phyloP scores from a whole-genome alignment of 108 stramenopile species.

The Thalassiosira profunda region DNA sequence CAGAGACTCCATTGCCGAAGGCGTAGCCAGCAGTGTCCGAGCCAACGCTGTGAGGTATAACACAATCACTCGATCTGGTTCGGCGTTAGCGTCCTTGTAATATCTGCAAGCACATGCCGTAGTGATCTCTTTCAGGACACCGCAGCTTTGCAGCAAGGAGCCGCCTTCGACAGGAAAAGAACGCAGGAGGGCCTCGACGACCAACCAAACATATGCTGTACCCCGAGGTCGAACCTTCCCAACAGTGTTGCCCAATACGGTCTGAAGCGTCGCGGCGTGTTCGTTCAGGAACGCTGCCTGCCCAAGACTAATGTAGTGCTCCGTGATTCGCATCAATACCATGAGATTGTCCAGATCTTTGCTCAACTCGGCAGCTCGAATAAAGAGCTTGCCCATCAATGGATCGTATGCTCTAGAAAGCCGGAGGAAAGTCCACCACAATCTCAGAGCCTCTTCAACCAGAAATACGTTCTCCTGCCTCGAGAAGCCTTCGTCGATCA shows the following conservation, averaged over 20 bases:
- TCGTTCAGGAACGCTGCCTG: constrained; percentile 36
- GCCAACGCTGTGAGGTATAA: constrained; percentile 47
- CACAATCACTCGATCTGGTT: constrained; percentile 49
- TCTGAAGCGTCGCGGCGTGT: constrained; percentile 25
- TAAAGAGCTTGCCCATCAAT: constrained; percentile 30
- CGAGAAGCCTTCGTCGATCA: constrained; percentile 48
- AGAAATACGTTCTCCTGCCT: constrained; percentile 42
- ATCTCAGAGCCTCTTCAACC: constrained; percentile 31
- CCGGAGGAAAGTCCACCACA: constrained; percentile 41
- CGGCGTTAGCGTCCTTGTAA: constrained; percentile 18
- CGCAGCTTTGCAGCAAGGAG: constrained; percentile 14
- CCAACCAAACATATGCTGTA: constrained; percentile 29
- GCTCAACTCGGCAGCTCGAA: constrained; percentile 23
- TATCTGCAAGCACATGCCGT: constrained; percentile 33
- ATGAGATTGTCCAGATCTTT: constrained; percentile 52
- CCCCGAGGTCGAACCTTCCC: constrained; percentile 51
- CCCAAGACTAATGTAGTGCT: constrained; percentile 50
- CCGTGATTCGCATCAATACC: constrained; percentile 47
- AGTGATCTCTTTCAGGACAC: constrained; percentile 19
- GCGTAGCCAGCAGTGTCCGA: constrained; percentile 21
- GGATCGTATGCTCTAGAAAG: constrained; percentile 29
- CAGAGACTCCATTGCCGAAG: constrained; percentile 10
- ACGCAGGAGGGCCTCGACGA: constrained; percentile 40
- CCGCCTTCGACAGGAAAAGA: constrained; percentile 39
- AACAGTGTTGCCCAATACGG: constrained; percentile 29